Evolutionary conservation across 441 rosid species (phyloP), one percentile per base, ranked within the genome.

Genomic region (Macaranga tanarius): DNA sequence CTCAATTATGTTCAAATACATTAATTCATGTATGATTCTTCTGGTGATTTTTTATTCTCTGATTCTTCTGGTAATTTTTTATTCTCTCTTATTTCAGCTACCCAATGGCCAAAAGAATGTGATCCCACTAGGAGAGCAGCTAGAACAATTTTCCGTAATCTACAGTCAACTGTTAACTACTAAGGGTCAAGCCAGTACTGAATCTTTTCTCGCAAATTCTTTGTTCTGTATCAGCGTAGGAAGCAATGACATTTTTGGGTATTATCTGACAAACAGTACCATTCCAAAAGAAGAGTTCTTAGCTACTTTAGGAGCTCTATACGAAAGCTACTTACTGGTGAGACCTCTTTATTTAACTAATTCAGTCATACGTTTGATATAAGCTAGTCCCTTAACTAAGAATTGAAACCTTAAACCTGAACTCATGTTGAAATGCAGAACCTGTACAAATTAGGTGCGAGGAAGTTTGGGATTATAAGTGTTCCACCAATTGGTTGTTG

Each of bases 401-500:
- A 3, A 19, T 19, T 7, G 45, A 26, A 31, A 20, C 15, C 17
- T 22, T 42, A 15, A 47, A 8, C 56, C 20, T 52, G 56, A 52
- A 17, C 23, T 45, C 42, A 0, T 38, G 1, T 48, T 28, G 4
- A 56, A 57, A 20, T 75, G 80, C 86, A 89, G 91, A 80, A 11
- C n/a, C 69, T 89, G 8, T 51, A 79, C 8, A 47, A 31, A 20
- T 71, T 82, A 20, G 85, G 88, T 23, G 93, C 81, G 38, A 83
- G 81, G 74, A 87, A 84, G 72, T 70, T 89, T 38, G 89, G 93
- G 9, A 81, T 82, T 2, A 68, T 77, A 63, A 79, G 89, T 34
- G 77, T 85, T 60, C 80, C 87, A 8, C 87, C 91, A 3, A 78
- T 84, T 3, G 91, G 89, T 22, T 87, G 89, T 57, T 87, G 91